These are phyloP conservation scores for Hypoxylon cercidicola DNA, from an alignment of 495 filamentous ascomycete genomes.

Conservation along the genomic window DNA sequence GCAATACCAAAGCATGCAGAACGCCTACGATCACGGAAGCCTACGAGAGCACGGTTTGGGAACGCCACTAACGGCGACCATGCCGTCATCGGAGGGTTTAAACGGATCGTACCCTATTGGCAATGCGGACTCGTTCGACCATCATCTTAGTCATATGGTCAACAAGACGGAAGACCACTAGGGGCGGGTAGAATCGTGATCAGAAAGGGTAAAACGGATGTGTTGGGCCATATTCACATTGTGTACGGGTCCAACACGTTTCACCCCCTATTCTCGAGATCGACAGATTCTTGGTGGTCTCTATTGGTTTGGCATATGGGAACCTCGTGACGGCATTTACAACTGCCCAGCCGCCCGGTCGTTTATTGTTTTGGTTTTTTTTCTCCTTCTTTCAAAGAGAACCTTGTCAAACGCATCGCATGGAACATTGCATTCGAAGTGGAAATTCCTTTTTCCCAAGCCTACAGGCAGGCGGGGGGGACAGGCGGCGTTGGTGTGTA, in stretches of 20 bases:
- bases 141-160: constrained; percentile 38
- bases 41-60: constrained; percentile 44
- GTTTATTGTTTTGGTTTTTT: constrained; percentile 13
- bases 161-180: constrained; percentile 38
- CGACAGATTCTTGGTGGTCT: constrained; percentile 16
- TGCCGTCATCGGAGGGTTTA: constrained; percentile 45
- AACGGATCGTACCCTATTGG: constrained; percentile 41
- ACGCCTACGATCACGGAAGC: constrained; percentile 46
- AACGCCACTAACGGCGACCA: constrained; percentile 43
- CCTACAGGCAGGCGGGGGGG: constrained; percentile 32
- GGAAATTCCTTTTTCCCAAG: constrained; percentile 22
- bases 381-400: constrained; percentile 8
- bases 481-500: constrained; percentile 35
- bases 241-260: background rate
- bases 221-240: background rate
- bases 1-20: constrained; percentile 42
- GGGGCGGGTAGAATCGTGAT: background rate
- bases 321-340: constrained; percentile 30
- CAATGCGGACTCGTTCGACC: constrained; percentile 26
- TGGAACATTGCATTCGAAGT: constrained; percentile 41
- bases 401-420: constrained; percentile 37
- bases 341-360: constrained; percentile 19
- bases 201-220: background rate
- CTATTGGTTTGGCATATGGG: constrained; percentile 20
- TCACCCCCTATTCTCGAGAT: constrained; percentile 13